Evolutionary conservation across 148 eudicot species (phyloP).

Genomic region (Mesembryanthemum crystallinum): DNA sequence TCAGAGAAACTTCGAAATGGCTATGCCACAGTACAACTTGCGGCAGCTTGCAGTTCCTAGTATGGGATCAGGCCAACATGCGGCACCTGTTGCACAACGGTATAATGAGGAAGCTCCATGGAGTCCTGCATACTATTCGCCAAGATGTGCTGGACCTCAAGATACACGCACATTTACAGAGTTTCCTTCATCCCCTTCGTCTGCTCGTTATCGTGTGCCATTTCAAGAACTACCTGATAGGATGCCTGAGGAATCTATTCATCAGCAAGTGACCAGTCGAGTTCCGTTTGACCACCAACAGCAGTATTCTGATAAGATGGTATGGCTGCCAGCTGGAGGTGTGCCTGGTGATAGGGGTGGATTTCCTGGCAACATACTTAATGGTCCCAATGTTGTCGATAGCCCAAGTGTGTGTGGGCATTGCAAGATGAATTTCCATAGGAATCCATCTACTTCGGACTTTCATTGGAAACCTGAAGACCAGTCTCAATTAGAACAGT

Average conservation of each 20-base stretch:
- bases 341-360: conserved; percentile 61
- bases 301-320: conserved; percentile 57
- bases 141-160: conserved; percentile 52
- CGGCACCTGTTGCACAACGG: conserved; percentile 39
- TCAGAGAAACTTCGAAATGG: conserved; percentile 67
- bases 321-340: conserved; percentile 54
- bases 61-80: conserved; percentile 51
- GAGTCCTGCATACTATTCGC: conserved; percentile 87
- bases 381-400: conserved; percentile 46
- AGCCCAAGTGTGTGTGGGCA: conserved; percentile 61
- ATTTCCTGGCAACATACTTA: conserved; percentile 74
- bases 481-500: conserved; percentile 47
- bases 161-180: conserved; percentile 56
- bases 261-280: conserved; percentile 41
- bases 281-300: conserved; percentile 46
- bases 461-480: conserved; percentile 62
- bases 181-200: conserved; percentile 71
- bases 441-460: conserved; percentile 54
- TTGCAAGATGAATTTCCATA: conserved; percentile 54
- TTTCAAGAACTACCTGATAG: conserved; percentile 57
- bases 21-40: conserved; percentile 58
- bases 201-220: conserved; percentile 40
- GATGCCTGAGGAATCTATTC: conserved; percentile 51
- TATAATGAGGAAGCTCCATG: conserved; percentile 66
- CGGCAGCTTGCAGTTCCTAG: conserved; percentile 63